These are phyloP conservation scores for Aaosphaeria arxii DNA, from an alignment of 2,329 filamentous ascomycete species.

Conservation along the genomic window DNA sequence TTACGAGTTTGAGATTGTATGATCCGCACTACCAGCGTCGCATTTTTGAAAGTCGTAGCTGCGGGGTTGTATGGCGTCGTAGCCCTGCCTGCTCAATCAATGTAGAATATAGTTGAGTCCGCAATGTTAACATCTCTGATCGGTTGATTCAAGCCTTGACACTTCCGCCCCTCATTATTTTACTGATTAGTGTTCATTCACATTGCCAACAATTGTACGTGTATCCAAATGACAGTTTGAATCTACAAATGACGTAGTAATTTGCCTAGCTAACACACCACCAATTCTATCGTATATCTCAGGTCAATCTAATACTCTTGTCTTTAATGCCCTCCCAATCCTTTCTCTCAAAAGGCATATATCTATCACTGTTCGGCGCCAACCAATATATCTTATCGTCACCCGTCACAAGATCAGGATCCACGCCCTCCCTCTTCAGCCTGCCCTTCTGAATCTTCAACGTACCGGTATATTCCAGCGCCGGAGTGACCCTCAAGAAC, in stretches of 20 bases:
- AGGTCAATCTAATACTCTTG: slow-evolving; percentile 24
- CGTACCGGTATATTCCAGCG: slow-evolving; percentile 45
- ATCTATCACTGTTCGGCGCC: slow-evolving; percentile 27
- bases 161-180: no score
- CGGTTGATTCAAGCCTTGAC: not conserved
- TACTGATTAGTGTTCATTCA: no score
- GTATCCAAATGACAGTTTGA: no score
- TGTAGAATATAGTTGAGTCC: slow-evolving; percentile 1
- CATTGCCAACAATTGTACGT: no score
- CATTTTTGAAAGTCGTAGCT: not conserved
- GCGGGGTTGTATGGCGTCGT: not conserved
- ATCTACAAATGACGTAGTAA: no score
- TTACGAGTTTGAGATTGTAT: slow-evolving; percentile 81
- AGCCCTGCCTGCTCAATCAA: not conserved
- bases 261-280: no score
- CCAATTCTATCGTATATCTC: not conserved
- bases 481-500: slow-evolving; percentile 40
- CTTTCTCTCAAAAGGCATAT: slow-evolving; percentile 37
- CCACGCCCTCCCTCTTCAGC: slow-evolving; percentile 43
- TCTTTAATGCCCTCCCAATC: slow-evolving; percentile 35
- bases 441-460: slow-evolving; percentile 46
- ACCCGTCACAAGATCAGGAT: slow-evolving; percentile 38
- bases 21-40: not conserved
- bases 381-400: slow-evolving; percentile 43
- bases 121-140: not conserved